Base-by-base conservation (phyloP, 768 basidiomycete species). In the Termitomyces sp. region DNA sequence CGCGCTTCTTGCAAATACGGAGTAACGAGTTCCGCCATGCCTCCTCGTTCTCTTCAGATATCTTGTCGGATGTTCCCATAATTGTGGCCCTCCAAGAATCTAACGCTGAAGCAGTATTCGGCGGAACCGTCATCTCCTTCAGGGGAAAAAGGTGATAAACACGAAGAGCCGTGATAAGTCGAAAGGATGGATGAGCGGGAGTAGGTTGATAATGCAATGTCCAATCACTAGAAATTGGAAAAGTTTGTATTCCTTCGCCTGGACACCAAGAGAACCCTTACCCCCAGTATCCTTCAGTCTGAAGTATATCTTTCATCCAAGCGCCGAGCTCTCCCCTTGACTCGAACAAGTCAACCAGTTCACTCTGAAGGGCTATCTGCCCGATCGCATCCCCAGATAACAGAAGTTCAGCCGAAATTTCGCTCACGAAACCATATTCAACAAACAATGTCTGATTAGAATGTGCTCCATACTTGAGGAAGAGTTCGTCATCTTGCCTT, bases 401-500 rank as follows among this genome's bases (percentile, higher is more conserved):
- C 25, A 70, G 45, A 9, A 57, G 67, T 11, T 72, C 67, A 11
- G 66, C 53, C 9, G 68, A 61, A 16, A 73, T 61, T 16, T 59
- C 28, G 60, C 79, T 78, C 32, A 89, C 79, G 67, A 98, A 98
- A 0, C 95, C 96, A 69, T 98, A 98, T 68, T 98, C 96, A 21
- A 85, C 78, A 66, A 94, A 89, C 23, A 98, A 68, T 3, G 80
- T 86, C 41, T 80, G 77, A 60, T 94, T 95, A 25, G 84, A 72
- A 69, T 96, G 94, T 6, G 73, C 67, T 0, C 94, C 94, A 63
- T 98, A 98, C 49, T 79, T 80, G 56, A 98, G 76, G 42, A 79
- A 81, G 2, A 97, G 69, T 65, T 98, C 89, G 28, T 88, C 79
- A 16, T 81, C 84, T 45, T 72, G 59, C 28, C 67, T 55, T 21